These are phyloP conservation scores for Mariannaea sp. DNA, from an alignment of 2,329 filamentous ascomycete species.

Conservation along the genomic window DNA sequence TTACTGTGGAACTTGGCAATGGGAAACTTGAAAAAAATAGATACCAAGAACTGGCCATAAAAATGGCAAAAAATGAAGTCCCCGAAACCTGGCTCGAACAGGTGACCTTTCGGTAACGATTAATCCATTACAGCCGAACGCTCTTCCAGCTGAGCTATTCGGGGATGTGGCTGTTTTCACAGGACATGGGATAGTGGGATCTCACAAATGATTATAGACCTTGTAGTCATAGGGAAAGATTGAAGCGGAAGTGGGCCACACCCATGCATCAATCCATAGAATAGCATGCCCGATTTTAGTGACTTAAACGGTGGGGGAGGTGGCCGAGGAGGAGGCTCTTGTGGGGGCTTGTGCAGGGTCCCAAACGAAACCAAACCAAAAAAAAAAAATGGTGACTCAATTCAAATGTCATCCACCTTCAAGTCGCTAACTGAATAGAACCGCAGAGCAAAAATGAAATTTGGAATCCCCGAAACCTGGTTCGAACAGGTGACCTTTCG, in stretches of 20 bases:
- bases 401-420: neutral
- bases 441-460: conserved; percentile 16
- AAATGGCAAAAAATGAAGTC: conserved; percentile 32
- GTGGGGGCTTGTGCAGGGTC: too few relatives aligned
- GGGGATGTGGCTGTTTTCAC: conserved; percentile 22
- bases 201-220: too few relatives aligned
- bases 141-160: conserved; percentile 39
- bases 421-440: neutral
- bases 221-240: too few relatives aligned
- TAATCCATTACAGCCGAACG: conserved; percentile 33
- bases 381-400: neutral
- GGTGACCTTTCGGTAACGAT: conserved; percentile 34
- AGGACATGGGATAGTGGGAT: conserved; percentile 5
- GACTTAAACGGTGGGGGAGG: too few relatives aligned
- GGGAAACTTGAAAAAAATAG: too few relatives aligned
- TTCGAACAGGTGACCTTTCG: conserved; percentile 33
- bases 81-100: conserved; percentile 37
- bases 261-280: too few relatives aligned
- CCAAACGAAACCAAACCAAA: too few relatives aligned
- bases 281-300: neutral
- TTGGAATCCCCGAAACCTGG: conserved; percentile 28
- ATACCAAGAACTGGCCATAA: too few relatives aligned
- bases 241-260: too few relatives aligned
- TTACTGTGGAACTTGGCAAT: too few relatives aligned
- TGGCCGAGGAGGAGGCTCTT: too few relatives aligned